These are phyloP conservation scores for Talaromyces pinophilus DNA, from an alignment of 2,329 filamentous ascomycete species.

Conservation along the genomic window DNA sequence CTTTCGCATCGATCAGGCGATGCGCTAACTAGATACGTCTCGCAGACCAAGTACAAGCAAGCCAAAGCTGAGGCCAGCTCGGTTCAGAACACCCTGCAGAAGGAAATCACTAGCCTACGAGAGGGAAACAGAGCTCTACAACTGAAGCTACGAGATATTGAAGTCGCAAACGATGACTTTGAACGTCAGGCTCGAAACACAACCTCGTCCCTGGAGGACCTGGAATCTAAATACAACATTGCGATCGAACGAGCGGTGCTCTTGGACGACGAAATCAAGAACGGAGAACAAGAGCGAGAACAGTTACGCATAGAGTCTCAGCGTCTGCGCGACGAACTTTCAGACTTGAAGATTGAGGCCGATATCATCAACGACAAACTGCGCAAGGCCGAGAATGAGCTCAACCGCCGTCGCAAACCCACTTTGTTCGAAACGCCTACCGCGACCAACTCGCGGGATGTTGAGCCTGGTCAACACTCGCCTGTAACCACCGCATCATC, in stretches of 20 bases:
- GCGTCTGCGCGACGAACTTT: slow-evolving; percentile 83
- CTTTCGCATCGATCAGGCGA: background rate
- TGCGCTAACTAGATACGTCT: slow-evolving; percentile 3
- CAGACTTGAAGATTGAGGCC: slow-evolving; percentile 89
- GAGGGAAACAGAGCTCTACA: slow-evolving; percentile 80
- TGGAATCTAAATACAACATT: slow-evolving; percentile 96
- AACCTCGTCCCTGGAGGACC: slow-evolving; percentile 90
- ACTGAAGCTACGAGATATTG: slow-evolving; percentile 84
- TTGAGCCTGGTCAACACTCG: slow-evolving; percentile 69
- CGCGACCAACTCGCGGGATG: slow-evolving; percentile 59
- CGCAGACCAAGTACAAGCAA: slow-evolving; percentile 90
- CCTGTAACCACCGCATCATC: slow-evolving; percentile 85
- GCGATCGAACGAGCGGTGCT: slow-evolving; percentile 89
- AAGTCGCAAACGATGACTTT: slow-evolving; percentile 97
- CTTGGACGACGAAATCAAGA: slow-evolving; percentile 91
- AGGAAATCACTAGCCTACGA: slow-evolving; percentile 89
- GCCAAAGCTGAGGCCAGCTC: slow-evolving; percentile 83
- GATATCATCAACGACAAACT: slow-evolving; percentile 95
- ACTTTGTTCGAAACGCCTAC: slow-evolving; percentile 52
- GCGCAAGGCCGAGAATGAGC: slow-evolving; percentile 64
- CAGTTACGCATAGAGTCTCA: slow-evolving; percentile 85
- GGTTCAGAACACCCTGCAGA: slow-evolving; percentile 84
- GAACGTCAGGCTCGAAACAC: slow-evolving; percentile 95
- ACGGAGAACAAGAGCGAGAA: slow-evolving; percentile 90
- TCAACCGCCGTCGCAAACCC: slow-evolving; percentile 55